Base-by-base conservation (phyloP, 768 basidiomycete species). In the Suillus fuscotomentosus region DNA sequence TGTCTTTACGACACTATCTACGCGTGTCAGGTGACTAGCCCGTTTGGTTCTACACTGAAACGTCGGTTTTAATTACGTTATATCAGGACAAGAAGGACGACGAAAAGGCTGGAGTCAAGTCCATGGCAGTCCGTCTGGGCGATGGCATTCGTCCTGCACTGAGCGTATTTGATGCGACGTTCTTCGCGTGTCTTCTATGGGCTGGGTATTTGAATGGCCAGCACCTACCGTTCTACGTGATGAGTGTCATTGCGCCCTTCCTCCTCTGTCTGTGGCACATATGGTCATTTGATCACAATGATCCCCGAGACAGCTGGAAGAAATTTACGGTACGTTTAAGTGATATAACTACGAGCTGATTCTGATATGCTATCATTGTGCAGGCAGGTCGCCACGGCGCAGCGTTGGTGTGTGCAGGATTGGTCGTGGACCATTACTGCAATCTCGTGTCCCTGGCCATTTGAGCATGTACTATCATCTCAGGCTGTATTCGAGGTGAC, bases 31-130 rank as follows among this genome's bases (percentile, higher is more conserved):
- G 92, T 57, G 17, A 59, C 24, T 59, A 11, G 17, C 9, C 15
- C 4, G 6, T 27, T 3, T 27, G 3, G 8, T 59, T 20, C 9
- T 24, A 0, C 34, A 24, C 1, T 39, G 27, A 31, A 27, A 13
- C 1, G 34, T 39, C 14, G 39, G 82, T 90, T 71, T 88, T 88
- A 14, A 87, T 90, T 64, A 92, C 91, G 22, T 91, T 89, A 20
- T 91, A 89, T 72, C 85, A 92, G 79, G 92, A 94, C 74, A 87
- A 88, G 63, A 75, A 81, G 63, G 92, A 92, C 76, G 91, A 93
- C 73, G 74, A 87, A 47, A 82, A 84, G 60, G 86, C 85, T 63
- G 89, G 88, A n/a, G 86, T 92, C 47, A 85, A 87, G 65, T 92
- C 90, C 8, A 92, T 89, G 31, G 91, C 92, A 0, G 83, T 92